These are phyloP conservation scores for Cyclospora cayetanensis DNA, from an alignment of 169 alveolate genomes.

Conservation along the genomic window DNA sequence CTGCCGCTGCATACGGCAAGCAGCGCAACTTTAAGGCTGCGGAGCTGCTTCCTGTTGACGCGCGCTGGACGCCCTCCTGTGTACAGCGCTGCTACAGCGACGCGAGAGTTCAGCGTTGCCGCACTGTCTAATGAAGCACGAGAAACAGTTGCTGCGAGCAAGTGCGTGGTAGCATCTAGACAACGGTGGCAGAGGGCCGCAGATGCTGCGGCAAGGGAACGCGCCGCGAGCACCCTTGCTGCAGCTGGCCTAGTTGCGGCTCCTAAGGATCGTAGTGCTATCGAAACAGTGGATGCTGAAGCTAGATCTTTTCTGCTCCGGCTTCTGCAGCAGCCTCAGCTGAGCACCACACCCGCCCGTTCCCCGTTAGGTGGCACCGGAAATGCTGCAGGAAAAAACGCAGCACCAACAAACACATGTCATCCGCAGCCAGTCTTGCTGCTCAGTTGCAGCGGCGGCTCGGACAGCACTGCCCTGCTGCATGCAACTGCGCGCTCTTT, in stretches of 20 bases:
- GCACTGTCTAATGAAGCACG: no score
- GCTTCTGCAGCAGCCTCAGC: constrained; percentile 22
- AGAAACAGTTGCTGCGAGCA: no score
- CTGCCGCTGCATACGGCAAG: no score
- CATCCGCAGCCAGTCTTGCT: constrained; percentile 47
- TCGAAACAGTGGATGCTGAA: constrained; percentile 27
- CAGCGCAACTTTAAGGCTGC: no score
- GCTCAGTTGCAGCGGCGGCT: constrained; percentile 66
- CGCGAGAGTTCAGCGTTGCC: no score
- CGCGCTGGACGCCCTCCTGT: no score
- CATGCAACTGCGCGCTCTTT: constrained; percentile 58
- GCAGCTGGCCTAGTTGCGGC: no score
- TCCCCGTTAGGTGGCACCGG: neutral
- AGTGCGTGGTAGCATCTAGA: no score
- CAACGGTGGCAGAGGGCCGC: neutral
- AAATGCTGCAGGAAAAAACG: neutral
- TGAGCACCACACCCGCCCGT: neutral
- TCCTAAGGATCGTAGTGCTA: neutral
- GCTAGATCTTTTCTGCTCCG: constrained; percentile 1
- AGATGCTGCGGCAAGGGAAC: neutral
- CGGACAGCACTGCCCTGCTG: constrained; percentile 62
- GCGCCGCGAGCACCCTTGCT: no score
- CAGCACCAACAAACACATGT: neutral
- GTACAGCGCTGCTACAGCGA: no score
- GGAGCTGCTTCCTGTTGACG: no score